Evolutionary conservation across 139 green algal genomes (phyloP).

Genomic region (Microglena sp.): DNA sequence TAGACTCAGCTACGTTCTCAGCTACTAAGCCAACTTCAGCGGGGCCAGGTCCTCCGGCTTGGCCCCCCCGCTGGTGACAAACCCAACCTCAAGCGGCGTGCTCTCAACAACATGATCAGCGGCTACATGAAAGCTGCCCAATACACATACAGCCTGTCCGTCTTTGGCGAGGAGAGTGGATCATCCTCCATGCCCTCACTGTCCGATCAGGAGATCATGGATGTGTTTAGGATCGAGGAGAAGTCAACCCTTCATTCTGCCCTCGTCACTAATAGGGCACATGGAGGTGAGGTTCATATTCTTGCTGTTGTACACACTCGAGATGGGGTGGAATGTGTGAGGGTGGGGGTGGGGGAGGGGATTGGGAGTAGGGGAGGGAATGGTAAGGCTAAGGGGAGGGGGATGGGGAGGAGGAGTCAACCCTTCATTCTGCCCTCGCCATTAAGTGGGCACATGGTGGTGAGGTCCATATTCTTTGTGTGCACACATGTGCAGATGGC

Average conservation of each 20-base stretch:
- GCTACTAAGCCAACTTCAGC: slow-evolving; percentile 33
- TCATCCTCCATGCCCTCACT: not conserved
- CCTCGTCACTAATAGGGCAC: slow-evolving; percentile 12
- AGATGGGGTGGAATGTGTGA: too few species aligned
- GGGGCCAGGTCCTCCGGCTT: slow-evolving; percentile 13
- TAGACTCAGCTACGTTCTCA: slow-evolving; percentile 30
- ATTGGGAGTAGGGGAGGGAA: too few species aligned
- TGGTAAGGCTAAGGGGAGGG: too few species aligned
- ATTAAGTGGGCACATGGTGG: too few species aligned
- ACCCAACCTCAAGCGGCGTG: slow-evolving; percentile 22
- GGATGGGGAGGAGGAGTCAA: too few species aligned
- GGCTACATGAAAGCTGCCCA: slow-evolving; percentile 32
- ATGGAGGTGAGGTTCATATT: slow-evolving; percentile 5
- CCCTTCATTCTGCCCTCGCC: too few species aligned
- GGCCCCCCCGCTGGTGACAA: slow-evolving; percentile 9
- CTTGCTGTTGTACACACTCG: not conserved
- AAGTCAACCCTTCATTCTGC: slow-evolving; percentile 14
- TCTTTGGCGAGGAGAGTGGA: slow-evolving; percentile 40
- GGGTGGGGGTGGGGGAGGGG: too few species aligned
- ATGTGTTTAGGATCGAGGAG: slow-evolving; percentile 20
- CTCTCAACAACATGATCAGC: slow-evolving; percentile 35
- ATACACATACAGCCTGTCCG: slow-evolving; percentile 39
- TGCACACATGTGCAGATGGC: too few species aligned
- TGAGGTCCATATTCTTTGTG: too few species aligned
- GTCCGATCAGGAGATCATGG: slow-evolving; percentile 21